A percentile compares a stretch with the other conserved stretches of the same genome.
phyloP scores from a whole-genome alignment of 2,329 filamentous ascomycete genomes.

The Ascosphaera apis region DNA sequence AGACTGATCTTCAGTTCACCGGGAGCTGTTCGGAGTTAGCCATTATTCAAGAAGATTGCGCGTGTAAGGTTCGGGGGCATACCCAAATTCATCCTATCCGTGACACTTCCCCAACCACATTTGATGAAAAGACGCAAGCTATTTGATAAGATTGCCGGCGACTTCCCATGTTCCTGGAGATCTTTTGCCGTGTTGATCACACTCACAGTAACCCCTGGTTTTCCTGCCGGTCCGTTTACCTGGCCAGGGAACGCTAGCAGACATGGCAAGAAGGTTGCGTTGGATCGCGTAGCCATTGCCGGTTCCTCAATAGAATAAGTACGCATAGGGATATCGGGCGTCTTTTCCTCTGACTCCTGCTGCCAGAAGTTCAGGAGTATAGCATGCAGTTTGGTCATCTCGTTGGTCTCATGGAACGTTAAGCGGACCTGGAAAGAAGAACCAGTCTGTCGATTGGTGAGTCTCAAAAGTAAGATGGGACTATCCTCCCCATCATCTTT shows the following conservation, averaged over 20 bases:
- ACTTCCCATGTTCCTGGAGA: conserved; percentile 29
- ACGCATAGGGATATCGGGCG: conserved; percentile 43
- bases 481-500: conserved; percentile 36
- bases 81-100: conserved; percentile 61
- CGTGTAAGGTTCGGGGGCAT: conserved; percentile 5
- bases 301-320: conserved; percentile 37
- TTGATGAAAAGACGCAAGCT: conserved; percentile 52
- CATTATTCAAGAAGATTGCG: conserved; percentile 3
- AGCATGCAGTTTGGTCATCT: conserved; percentile 48
- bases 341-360: conserved; percentile 43
- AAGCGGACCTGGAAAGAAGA: conserved; percentile 50
- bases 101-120: conserved; percentile 53
- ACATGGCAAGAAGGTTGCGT: background rate
- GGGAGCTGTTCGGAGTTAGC: conserved; percentile 22
- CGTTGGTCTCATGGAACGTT: conserved; percentile 50
- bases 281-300: conserved; percentile 12
- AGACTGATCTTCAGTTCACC: conserved; percentile 49
- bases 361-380: conserved; percentile 51
- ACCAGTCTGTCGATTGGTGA: conserved; percentile 33
- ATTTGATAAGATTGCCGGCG: conserved; percentile 52
- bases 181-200: conserved; percentile 49
- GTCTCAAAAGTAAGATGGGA: conserved; percentile 46
- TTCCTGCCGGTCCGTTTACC: conserved; percentile 3
- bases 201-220: conserved; percentile 10
- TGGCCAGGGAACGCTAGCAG: background rate